These are phyloP conservation scores for Emergomyces africanus DNA, from an alignment of 2,329 filamentous ascomycete genomes.

Conservation along the genomic window DNA sequence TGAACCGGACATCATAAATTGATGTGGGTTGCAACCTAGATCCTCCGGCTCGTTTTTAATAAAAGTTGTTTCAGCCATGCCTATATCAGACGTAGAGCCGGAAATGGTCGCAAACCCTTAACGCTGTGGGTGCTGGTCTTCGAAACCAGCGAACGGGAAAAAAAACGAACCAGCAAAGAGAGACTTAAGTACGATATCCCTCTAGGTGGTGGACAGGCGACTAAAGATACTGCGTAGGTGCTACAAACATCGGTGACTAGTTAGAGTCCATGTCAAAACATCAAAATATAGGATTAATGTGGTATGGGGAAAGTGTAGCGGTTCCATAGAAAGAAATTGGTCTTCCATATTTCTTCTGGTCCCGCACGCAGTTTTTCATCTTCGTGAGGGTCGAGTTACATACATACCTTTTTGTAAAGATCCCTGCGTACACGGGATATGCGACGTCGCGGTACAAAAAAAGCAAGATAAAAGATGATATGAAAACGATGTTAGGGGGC, in stretches of 20 bases:
- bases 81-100: not conserved
- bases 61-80: constrained; percentile 41
- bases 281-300: not conserved
- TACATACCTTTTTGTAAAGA: not conserved
- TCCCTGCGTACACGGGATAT: not conserved
- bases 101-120: not conserved
- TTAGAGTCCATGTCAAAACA: not conserved
- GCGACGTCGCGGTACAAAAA: not conserved
- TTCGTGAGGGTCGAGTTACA: not conserved
- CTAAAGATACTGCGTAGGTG: not conserved
- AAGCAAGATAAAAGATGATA: not conserved
- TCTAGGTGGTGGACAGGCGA: not conserved
- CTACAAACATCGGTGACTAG: not conserved
- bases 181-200: not conserved
- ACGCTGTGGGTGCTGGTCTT: constrained; percentile 1
- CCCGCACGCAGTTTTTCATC: not conserved
- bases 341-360: not conserved
- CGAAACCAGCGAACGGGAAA: not conserved
- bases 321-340: not conserved
- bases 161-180: not conserved
- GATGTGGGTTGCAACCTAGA: constrained; percentile 40
- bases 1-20: constrained; percentile 37
- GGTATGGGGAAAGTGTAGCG: not conserved
- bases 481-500: not conserved
- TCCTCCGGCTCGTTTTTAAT: constrained; percentile 59